Evolutionary conservation across 176 grass and related monocot genomes (phyloP).

Genomic region (Poa pratensis): DNA sequence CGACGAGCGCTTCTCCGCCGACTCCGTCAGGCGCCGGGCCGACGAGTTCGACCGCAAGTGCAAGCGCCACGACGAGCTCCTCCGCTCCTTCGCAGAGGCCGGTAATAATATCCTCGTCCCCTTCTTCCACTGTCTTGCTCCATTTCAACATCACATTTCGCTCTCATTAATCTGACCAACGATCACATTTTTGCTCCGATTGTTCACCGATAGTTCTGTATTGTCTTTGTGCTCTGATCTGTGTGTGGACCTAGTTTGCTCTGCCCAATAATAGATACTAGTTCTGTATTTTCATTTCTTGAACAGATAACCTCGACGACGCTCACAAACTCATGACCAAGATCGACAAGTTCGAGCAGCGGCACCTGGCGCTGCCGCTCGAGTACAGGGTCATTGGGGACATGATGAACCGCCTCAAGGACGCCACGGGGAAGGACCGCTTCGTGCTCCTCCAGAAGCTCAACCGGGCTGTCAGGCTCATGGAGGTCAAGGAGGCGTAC

Average conservation of each 20-base stretch:
- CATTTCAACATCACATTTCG: constrained; percentile 5
- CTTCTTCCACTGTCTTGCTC: background rate
- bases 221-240: too few species aligned
- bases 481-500: constrained; percentile 87
- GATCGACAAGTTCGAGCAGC: constrained; percentile 83
- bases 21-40: constrained; percentile 53
- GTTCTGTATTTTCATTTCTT: background rate
- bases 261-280: background rate
- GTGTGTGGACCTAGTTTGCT: too few species aligned
- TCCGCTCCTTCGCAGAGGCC: constrained; percentile 67
- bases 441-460: constrained; percentile 89
- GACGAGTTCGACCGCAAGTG: constrained; percentile 87
- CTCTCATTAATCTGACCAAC: background rate
- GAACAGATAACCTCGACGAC: constrained; percentile 81
- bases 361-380: constrained; percentile 72
- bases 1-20: constrained; percentile 72
- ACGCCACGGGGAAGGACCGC: constrained; percentile 76
- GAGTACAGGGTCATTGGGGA: constrained; percentile 95
- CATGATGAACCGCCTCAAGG: constrained; percentile 89
- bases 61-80: constrained; percentile 73
- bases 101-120: constrained; percentile 51
- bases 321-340: constrained; percentile 85
- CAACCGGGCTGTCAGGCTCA: constrained; percentile 77
- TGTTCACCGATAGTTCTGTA: too few species aligned
- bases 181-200: background rate